Evolutionary conservation across 2,329 filamentous ascomycete genomes (phyloP).

Genomic region (Aspergillus pseudoterreus): DNA sequence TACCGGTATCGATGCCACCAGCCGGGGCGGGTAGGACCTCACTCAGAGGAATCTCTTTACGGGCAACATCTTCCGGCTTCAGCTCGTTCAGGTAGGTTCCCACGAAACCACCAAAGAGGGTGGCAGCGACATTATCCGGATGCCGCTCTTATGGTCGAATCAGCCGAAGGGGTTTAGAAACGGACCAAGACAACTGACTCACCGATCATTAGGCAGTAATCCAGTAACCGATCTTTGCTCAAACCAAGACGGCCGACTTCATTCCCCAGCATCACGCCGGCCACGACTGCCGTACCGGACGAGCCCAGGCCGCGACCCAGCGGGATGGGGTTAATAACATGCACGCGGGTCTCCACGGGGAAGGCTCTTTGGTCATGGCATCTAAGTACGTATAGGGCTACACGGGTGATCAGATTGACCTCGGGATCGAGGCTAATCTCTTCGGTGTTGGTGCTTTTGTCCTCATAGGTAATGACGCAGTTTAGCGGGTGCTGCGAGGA

Average conservation of each 20-base stretch:
- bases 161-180: constrained; percentile 7
- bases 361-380: constrained; percentile 86
- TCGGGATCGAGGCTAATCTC: constrained; percentile 81
- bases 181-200: constrained; percentile 21
- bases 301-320: constrained; percentile 90
- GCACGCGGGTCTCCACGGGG: constrained; percentile 80
- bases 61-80: constrained; percentile 79
- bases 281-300: constrained; percentile 91
- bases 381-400: constrained; percentile 88
- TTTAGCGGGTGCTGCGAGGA: constrained; percentile 45
- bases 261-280: constrained; percentile 88
- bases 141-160: constrained; percentile 58
- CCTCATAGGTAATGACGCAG: constrained; percentile 88
- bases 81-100: constrained; percentile 94
- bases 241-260: constrained; percentile 78
- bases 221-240: constrained; percentile 76
- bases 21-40: constrained; percentile 89
- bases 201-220: constrained; percentile 97
- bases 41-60: constrained; percentile 88
- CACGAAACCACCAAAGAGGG: constrained; percentile 92
- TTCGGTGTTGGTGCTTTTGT: constrained; percentile 65
- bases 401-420: constrained; percentile 87
- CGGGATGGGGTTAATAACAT: constrained; percentile 94
- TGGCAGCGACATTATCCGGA: constrained; percentile 91
- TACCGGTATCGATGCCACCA: constrained; percentile 85